These are phyloP conservation scores for Hylodesmum podocarpum DNA, from an alignment of 306 rosid species.

Conservation along the genomic window DNA sequence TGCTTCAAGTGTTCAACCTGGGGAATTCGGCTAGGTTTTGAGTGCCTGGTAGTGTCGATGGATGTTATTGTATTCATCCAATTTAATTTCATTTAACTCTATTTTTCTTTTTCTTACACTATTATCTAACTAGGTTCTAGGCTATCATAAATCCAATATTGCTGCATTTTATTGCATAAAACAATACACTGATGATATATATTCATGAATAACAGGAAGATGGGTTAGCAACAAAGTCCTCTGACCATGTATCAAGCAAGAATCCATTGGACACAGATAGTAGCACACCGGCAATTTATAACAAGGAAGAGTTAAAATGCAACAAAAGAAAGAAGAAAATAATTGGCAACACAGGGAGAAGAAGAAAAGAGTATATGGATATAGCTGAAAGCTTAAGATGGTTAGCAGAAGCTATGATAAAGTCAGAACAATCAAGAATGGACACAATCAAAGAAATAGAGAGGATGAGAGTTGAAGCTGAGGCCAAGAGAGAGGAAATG, in stretches of 20 bases:
- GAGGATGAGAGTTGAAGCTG: constrained; percentile 80
- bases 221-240: constrained; percentile 48
- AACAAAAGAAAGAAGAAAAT: constrained; percentile 50
- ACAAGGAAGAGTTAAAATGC: constrained; percentile 48
- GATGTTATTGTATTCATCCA: too few species aligned
- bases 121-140: neutral
- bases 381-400: constrained; percentile 75
- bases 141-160: too few species aligned
- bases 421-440: constrained; percentile 74
- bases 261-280: constrained; percentile 66
- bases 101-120: neutral
- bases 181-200: neutral
- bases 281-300: constrained; percentile 71
- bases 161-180: too few species aligned
- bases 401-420: constrained; percentile 73
- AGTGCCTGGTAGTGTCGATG: too few species aligned
- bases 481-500: constrained; percentile 77
- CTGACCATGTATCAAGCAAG: constrained; percentile 65
- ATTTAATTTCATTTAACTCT: too few species aligned
- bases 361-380: constrained; percentile 45
- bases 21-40: too few species aligned
- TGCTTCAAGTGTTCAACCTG: too few species aligned
- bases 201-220: constrained; percentile 49
- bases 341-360: constrained; percentile 26
- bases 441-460: constrained; percentile 83